These are phyloP conservation scores for Apiotrichum domesticum DNA, from an alignment of 1,284 basidiomycete genomes.

Conservation along the genomic window DNA sequence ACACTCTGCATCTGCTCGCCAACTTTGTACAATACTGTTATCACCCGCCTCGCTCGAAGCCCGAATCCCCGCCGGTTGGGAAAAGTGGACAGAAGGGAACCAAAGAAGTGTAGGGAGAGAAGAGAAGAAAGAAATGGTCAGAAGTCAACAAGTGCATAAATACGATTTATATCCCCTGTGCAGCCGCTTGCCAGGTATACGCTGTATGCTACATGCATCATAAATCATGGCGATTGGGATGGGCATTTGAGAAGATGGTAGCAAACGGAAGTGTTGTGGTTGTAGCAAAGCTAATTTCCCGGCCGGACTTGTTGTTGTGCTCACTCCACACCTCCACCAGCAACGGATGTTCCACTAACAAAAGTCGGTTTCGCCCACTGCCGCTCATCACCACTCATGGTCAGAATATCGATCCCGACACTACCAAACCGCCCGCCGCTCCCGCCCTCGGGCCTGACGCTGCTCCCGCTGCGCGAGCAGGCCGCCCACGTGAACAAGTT, in stretches of 20 bases:
- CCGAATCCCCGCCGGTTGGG: too few species aligned
- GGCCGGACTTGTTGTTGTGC: too few species aligned
- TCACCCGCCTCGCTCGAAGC: background rate
- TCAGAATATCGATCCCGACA: constrained; percentile 67
- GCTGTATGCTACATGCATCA: constrained; percentile 2
- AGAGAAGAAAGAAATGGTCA: background rate
- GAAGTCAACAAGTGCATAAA: background rate
- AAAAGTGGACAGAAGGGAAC: background rate
- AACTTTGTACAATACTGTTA: background rate
- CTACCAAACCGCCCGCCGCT: constrained; percentile 57
- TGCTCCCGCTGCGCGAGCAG: constrained; percentile 51
- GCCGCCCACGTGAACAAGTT: constrained; percentile 62
- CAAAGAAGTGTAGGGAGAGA: background rate
- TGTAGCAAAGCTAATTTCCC: too few species aligned
- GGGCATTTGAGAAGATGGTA: background rate
- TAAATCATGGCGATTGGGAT: background rate
- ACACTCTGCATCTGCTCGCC: background rate
- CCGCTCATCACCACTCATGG: constrained; percentile 21
- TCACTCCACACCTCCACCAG: too few species aligned
- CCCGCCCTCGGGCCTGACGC: constrained; percentile 48
- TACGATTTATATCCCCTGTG: background rate
- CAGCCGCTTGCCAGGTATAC: background rate
- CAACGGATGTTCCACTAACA: too few species aligned
- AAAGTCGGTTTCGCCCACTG: too few species aligned
- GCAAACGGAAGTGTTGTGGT: too few species aligned